Evolutionary conservation across 768 basidiomycete genomes (phyloP).

Genomic region (Hericium erinaceus): DNA sequence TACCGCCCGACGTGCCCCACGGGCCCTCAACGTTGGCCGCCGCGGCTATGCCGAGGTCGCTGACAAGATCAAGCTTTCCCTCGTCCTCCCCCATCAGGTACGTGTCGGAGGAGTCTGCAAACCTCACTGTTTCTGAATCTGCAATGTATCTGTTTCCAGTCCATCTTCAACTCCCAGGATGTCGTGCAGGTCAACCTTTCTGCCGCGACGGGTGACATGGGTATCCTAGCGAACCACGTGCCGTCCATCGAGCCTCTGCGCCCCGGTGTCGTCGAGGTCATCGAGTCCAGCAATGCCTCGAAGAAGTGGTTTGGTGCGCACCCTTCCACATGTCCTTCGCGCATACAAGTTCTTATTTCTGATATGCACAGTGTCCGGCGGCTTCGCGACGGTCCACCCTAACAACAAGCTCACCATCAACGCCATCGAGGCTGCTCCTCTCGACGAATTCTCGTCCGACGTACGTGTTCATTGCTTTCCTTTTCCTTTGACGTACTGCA

Average conservation of each 20-base stretch:
- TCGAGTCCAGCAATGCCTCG: constrained; percentile 64
- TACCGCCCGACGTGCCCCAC: constrained; percentile 50
- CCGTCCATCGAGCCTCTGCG: constrained; percentile 93
- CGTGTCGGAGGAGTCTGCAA: constrained; percentile 20
- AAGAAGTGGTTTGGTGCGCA: constrained; percentile 94
- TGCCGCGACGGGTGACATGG: constrained; percentile 96
- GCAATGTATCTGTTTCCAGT: constrained; percentile 32
- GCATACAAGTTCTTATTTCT: not conserved
- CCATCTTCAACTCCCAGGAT: constrained; percentile 84
- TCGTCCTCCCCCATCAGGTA: constrained; percentile 94
- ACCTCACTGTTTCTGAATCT: not conserved
- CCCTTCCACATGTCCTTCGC: not conserved
- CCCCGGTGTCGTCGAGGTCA: constrained; percentile 90
- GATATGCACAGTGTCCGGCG: constrained; percentile 66
- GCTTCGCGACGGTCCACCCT: constrained; percentile 96
- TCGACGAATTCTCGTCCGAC: constrained; percentile 87
- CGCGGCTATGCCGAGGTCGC: constrained; percentile 89
- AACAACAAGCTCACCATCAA: constrained; percentile 97
- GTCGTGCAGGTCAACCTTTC: constrained; percentile 94
- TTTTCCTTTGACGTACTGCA: not conserved
- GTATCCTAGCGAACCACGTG: constrained; percentile 97
- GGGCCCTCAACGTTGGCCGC: constrained; percentile 41
- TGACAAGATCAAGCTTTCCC: constrained; percentile 86
- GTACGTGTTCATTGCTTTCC: constrained; percentile 34
- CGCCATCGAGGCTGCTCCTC: constrained; percentile 89